Evolutionary conservation across 2,329 filamentous ascomycete species (phyloP), one percentile per base, ranked within the genome.

Genomic region (Clonostachys solani): DNA sequence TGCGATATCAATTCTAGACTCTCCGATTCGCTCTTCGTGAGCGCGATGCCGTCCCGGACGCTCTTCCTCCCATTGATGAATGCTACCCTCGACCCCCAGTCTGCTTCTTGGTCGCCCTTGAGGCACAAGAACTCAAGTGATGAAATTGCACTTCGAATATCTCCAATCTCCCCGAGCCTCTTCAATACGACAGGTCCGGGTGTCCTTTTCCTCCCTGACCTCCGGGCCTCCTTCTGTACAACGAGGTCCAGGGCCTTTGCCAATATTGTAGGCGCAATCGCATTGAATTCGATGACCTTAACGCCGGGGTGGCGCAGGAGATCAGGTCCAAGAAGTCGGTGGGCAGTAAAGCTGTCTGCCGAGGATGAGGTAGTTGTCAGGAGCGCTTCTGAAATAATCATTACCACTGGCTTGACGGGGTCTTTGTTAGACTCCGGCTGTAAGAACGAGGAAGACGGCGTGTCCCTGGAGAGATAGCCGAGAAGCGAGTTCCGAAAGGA

Each of bases 91-190:
- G 85, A 83, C 13, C 89, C 81, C 89, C 89, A 87, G 59, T 85
- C 83, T 12, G 82, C 78, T 40, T 82, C 76, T n/a, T 82, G 71
- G 50, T 94, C 89, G 15, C 87, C 87, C 61, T 89, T 86, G 37
- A 96, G 66, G 60, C 91, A 96, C 12, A 99, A 77, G 58, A 99
- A 97, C 59, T 99, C 91, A 6, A 99, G 76, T 1, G 91, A 88
- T 2, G 91, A 92, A 29, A 95, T 80, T n/a, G 94, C 94, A 64
- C 86, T 97, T 51, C 94, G 83, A 45, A 99, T 86, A 58, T 99
- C 94, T 4, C 94, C 94, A 55, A 90, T 86, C 53, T 95, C 90
- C 1, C 90, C 87, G 1, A 99, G 77, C 29, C 74, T 80, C 54
- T 89, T 88, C 13, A 97, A 75, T 5, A 96, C 87, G 42, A 80